These are phyloP conservation scores for Xylaria sp. DNA, from an alignment of 2,329 filamentous ascomycete species.

Conservation along the genomic window DNA sequence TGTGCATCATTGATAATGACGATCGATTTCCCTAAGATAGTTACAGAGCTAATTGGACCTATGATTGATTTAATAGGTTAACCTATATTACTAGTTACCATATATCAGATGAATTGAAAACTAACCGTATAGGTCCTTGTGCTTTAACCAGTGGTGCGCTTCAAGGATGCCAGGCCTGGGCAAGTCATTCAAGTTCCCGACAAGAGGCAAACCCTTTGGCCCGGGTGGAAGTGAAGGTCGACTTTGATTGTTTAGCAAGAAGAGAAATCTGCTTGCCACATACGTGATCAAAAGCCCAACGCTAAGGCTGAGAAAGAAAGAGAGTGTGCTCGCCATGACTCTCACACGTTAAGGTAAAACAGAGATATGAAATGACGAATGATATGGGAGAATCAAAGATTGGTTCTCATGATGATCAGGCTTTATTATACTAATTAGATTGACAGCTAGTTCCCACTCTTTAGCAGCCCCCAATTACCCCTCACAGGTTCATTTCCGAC, in stretches of 20 bases:
- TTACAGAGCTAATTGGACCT: constrained; percentile 54
- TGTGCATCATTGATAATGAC: constrained; percentile 54
- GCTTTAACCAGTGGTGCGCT: constrained; percentile 54
- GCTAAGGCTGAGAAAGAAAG: neutral
- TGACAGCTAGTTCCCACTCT: too few species aligned
- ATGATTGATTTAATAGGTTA: neutral
- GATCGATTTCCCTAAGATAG: constrained; percentile 53
- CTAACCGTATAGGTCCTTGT: constrained; percentile 51
- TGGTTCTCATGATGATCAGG: too few species aligned
- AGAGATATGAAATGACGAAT: too few species aligned
- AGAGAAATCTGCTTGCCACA: neutral
- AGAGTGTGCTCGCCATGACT: too few species aligned
- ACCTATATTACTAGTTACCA: too few species aligned
- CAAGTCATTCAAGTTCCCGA: constrained; percentile 64
- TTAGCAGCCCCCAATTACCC: too few species aligned
- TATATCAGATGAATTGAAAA: neutral
- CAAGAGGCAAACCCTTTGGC: constrained; percentile 57
- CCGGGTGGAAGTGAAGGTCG: constrained; percentile 57
- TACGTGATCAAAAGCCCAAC: neutral
- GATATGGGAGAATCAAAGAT: too few species aligned
- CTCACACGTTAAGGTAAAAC: too few species aligned
- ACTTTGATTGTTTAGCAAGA: neutral
- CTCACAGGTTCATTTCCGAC: too few species aligned
- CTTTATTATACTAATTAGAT: too few species aligned
- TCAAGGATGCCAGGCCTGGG: constrained; percentile 53